Percentiles rank a stretch among this genome's conserved stretches.
phyloP scores from a whole-genome alignment of 768 basidiomycete genomes.

The Russula dissimulans region DNA sequence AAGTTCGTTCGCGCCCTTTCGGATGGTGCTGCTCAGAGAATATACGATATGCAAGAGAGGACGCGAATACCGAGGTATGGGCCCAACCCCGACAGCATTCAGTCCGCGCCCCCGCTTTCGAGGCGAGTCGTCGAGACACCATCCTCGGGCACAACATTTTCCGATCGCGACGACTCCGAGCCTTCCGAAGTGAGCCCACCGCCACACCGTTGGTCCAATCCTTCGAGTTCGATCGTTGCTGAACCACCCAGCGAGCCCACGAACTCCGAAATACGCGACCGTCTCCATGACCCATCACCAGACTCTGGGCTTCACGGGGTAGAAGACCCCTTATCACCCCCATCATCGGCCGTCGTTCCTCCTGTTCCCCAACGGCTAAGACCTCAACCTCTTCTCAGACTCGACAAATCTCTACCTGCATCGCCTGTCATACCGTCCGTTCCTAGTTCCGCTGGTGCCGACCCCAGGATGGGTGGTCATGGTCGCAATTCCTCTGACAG shows the following conservation, averaged over 20 bases:
- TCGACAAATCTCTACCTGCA: conserved; percentile 14
- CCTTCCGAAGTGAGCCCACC: conserved; percentile 1
- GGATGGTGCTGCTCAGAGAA: conserved; percentile 40
- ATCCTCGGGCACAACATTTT: not conserved
- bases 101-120: conserved; percentile 29
- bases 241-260: not conserved
- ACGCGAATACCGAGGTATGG: conserved; percentile 36
- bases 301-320: not conserved
- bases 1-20: conserved; percentile 54
- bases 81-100: conserved; percentile 35
- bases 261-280: not conserved
- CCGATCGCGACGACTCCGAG: conserved; percentile 5
- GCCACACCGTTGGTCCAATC: not conserved
- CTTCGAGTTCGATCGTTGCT: not conserved
- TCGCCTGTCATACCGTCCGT: conserved; percentile 3
- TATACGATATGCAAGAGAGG: conserved; percentile 37
- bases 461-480: not conserved
- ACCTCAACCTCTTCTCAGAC: conserved; percentile 8
- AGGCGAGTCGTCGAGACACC: conserved; percentile 14
- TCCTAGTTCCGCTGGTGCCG: not conserved
- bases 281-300: not conserved
- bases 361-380: conserved; percentile 11
- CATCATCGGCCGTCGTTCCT: not conserved
- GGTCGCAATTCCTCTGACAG: conserved; percentile 8
- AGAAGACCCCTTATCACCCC: not conserved